Conservation (phyloP, 2,329 filamentous ascomycete genomes). For the Fusarium sp. region DNA sequence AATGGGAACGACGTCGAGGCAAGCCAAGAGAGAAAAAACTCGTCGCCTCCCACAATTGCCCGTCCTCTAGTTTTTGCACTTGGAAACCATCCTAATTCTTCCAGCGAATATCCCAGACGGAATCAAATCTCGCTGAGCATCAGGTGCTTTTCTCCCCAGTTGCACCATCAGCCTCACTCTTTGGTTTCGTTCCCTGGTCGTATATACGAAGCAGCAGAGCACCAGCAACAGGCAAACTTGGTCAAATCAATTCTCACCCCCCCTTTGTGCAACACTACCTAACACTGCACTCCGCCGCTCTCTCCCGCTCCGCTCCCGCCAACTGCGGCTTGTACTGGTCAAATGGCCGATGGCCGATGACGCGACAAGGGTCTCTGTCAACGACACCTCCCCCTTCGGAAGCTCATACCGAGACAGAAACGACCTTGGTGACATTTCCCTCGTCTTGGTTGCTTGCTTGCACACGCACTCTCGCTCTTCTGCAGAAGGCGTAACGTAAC, state of each 20-base stretch:
- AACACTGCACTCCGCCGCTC: not conserved
- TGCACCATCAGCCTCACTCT: constrained; percentile 11
- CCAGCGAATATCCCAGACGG: not conserved
- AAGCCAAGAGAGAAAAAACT: constrained; percentile 35
- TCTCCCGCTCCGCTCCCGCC: constrained; percentile 26
- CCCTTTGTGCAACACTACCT: not conserved
- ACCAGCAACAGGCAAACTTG: not conserved
- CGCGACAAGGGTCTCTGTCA: constrained; percentile 29
- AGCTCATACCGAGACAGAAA: constrained; percentile 12
- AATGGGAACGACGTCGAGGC: constrained; percentile 48
- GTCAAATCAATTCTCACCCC: not conserved
- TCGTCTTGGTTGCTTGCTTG: not conserved
- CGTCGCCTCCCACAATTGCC: constrained; percentile 19
- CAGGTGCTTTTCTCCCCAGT: constrained; percentile 23
- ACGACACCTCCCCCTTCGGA: constrained; percentile 20
- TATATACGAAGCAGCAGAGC: constrained; percentile 13
- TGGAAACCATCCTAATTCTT: not conserved
- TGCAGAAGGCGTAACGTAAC: constrained; percentile 26
- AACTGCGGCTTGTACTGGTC: not conserved
- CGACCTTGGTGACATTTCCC: constrained; percentile 9
- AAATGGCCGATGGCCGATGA: constrained; percentile 12
- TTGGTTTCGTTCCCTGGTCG: constrained; percentile 22
- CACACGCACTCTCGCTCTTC: not conserved
- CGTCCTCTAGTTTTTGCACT: constrained; percentile 24
- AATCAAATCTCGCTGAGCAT: constrained; percentile 16